Evolutionary conservation across 805 yeast genomes (phyloP), one percentile per base, ranked within the genome.

Genomic region (Nematodospora valgi): DNA sequence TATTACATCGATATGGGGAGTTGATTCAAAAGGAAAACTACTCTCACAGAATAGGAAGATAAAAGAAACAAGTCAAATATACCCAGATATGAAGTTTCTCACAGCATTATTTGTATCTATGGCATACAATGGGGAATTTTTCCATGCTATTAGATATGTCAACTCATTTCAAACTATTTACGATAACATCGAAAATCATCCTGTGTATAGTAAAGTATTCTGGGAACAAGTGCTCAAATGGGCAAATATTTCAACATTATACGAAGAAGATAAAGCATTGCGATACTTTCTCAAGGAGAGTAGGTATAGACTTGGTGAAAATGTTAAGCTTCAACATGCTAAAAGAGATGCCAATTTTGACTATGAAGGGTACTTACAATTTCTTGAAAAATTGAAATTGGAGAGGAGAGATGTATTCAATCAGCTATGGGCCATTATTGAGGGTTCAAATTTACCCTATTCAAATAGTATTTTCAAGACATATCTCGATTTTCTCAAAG

Each of bases 181-280:
- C 35, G 40, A 42, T 22, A 26, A n/a, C n/a, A n/a, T n/a, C n/a
- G n/a, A n/a, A n/a, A n/a, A n/a, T n/a, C n/a, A n/a, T n/a, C n/a
- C n/a, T n/a, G n/a, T n/a, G n/a, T n/a, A n/a, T n/a, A n/a, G n/a
- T n/a, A n/a, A n/a, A n/a, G n/a, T n/a, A 2, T 57, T 68, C 38
- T 68, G 71, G 71, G 64, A 56, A 38, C 51, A 47, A 27, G 32
- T 64, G 2, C 57, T 67, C 44, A 52, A 51, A 33, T 64, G 70
- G 70, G 53, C 62, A 35, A 62, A 65, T 35, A 39, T 51, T 22
- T 39, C 56, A n/a, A 62, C 70, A 16, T 47, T 49, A 28, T 64
- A 35, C 40, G 48, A 52, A 8, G 54, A 56, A 22, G 38, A 44
- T 16, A 43, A 49, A 12, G 62, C 62, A 13, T 49, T 66, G 28